A percentile compares a stretch with the other conserved stretches of the same genome.
phyloP scores from a whole-genome alignment of 306 rosid genomes.

The Lotus japonicus region DNA sequence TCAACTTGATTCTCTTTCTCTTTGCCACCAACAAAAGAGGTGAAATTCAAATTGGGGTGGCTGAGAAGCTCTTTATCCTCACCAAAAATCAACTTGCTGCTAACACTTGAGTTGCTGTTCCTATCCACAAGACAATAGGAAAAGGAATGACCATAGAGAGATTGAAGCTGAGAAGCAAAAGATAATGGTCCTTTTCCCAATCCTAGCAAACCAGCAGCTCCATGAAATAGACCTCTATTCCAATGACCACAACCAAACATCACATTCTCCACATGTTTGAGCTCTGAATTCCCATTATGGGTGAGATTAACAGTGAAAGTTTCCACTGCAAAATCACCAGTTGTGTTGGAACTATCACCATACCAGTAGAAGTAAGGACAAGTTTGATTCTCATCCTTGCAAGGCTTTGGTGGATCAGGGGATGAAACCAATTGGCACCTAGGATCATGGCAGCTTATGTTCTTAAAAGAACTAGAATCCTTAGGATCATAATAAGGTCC shows the following conservation, averaged over 20 bases:
- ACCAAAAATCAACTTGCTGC: constrained; percentile 87
- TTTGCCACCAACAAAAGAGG: constrained; percentile 60
- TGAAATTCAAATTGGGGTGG: constrained; percentile 70
- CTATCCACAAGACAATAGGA: constrained; percentile 95
- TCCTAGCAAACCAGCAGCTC: constrained; percentile 92
- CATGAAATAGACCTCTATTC: constrained; percentile 95
- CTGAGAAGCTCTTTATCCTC: constrained; percentile 56
- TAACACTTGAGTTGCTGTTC: constrained; percentile 62
- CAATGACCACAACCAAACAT: constrained; percentile 99
- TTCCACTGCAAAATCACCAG: constrained; percentile 82
- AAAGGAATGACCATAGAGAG: constrained; percentile 85
- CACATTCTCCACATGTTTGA: constrained; percentile 57
- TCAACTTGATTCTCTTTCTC: constrained; percentile 48
- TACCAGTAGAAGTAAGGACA: constrained; percentile 97
- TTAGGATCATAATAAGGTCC: constrained; percentile 81
- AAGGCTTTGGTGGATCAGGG: constrained; percentile 79
- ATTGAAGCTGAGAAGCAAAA: constrained; percentile 90
- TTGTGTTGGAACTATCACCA: constrained; percentile 92
- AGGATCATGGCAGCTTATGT: constrained; percentile 62
- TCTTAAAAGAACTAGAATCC: constrained; percentile 61
- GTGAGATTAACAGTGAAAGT: constrained; percentile 88
- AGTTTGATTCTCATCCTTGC: constrained; percentile 60
- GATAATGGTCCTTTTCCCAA: constrained; percentile 90
- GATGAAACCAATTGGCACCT: constrained; percentile 72
- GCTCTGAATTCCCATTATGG: constrained; percentile 36